These are phyloP conservation scores for Podospora bellae-mahoneyi DNA, from an alignment of 495 filamentous ascomycete species.

Conservation along the genomic window DNA sequence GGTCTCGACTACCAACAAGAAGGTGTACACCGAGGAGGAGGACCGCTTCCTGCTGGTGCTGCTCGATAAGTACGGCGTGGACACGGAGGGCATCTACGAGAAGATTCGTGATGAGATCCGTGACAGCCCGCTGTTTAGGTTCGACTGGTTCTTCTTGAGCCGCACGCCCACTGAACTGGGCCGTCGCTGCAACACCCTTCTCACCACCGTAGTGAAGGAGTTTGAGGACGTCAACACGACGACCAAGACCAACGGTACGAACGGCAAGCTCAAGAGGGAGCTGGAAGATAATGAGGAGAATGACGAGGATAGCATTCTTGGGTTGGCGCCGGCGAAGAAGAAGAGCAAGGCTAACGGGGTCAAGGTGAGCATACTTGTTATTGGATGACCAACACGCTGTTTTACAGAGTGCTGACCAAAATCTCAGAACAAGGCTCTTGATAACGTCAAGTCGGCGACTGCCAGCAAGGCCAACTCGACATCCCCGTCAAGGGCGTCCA, in stretches of 20 bases:
- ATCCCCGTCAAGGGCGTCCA: conserved; percentile 53
- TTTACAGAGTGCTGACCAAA: conserved; percentile 22
- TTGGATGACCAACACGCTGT: background rate
- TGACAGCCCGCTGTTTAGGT: conserved; percentile 91
- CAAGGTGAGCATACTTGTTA: conserved; percentile 45
- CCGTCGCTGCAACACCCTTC: conserved; percentile 85
- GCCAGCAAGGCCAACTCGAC: conserved; percentile 56
- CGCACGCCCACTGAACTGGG: conserved; percentile 90
- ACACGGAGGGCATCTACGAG: conserved; percentile 79
- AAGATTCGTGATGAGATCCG: conserved; percentile 88
- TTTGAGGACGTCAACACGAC: conserved; percentile 64
- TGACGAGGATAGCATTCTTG: conserved; percentile 72
- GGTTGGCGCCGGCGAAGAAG: conserved; percentile 81
- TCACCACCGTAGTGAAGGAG: conserved; percentile 90
- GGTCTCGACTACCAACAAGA: conserved; percentile 98
- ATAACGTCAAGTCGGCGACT: conserved; percentile 55
- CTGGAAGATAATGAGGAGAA: conserved; percentile 68
- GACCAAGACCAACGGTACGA: conserved; percentile 58
- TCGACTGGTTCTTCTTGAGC: conserved; percentile 98
- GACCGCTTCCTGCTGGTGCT: conserved; percentile 94
- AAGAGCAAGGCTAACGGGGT: conserved; percentile 77
- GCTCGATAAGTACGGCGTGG: conserved; percentile 83
- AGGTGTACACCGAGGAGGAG: conserved; percentile 98
- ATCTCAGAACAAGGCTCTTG: conserved; percentile 58
- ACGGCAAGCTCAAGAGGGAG: conserved; percentile 71